Conservation (phyloP, 2,329 filamentous ascomycete species). For the Hyphodiscus sp. region DNA sequence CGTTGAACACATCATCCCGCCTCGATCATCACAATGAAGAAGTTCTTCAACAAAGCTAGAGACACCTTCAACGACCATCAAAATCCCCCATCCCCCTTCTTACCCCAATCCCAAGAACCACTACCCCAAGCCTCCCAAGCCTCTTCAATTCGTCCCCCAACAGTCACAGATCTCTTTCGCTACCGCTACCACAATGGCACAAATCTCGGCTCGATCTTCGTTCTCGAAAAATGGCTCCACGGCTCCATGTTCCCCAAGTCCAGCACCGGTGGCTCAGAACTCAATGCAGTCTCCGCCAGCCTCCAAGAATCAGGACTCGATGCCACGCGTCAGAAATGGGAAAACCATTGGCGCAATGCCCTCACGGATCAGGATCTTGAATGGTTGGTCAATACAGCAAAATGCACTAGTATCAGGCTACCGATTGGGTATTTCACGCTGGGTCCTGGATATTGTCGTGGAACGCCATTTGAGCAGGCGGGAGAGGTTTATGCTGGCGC, state of each 20-base stretch:
- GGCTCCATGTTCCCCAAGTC: conserved; percentile 39
- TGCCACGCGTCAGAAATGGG: conserved; percentile 42
- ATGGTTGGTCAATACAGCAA: conserved; percentile 45
- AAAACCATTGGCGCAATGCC: conserved; percentile 46
- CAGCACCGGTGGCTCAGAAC: conserved; percentile 31
- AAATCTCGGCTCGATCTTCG: conserved; percentile 52
- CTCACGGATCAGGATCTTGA: conserved; percentile 44
- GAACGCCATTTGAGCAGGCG: conserved; percentile 44
- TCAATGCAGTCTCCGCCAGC: conserved; percentile 42
- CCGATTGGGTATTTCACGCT: conserved; percentile 55
- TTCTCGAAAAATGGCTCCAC: conserved; percentile 53
- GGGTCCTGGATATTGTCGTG: conserved; percentile 41
- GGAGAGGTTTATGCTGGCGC: conserved; percentile 44
- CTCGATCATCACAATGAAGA: background rate
- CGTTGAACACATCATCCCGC: background rate
- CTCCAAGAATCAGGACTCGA: conserved; percentile 41
- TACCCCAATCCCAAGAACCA: background rate
- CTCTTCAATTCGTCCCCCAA: conserved; percentile 26
- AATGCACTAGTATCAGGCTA: conserved; percentile 51
- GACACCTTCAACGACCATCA: background rate
- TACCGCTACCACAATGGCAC: conserved; percentile 55
- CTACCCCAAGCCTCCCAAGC: background rate
- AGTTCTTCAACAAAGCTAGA: background rate
- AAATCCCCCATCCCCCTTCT: background rate
- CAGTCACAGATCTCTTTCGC: conserved; percentile 37